Evolutionary conservation across 352 stramenopile genomes (phyloP).

Genomic region (Blastocystis sp.): DNA sequence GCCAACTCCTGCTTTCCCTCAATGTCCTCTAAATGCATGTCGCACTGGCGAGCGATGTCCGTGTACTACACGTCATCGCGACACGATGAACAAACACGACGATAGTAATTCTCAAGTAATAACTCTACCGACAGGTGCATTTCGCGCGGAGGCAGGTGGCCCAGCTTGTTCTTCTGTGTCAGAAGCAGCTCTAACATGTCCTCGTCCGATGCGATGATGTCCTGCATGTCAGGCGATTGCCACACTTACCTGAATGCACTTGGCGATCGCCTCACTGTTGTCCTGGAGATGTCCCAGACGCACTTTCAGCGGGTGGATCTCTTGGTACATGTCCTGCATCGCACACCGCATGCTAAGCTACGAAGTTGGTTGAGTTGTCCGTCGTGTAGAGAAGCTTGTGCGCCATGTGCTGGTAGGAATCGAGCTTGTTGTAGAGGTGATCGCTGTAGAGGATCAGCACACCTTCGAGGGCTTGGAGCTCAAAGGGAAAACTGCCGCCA

Average conservation of each 20-base stretch:
- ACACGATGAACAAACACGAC: neutral
- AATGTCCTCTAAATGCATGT: neutral
- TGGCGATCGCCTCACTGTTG: slow-evolving; percentile 3
- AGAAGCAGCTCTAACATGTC: slow-evolving; percentile 13
- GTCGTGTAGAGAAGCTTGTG: slow-evolving; percentile 28
- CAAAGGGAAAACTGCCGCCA: slow-evolving; percentile 9
- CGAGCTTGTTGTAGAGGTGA: slow-evolving; percentile 20
- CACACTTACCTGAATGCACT: neutral
- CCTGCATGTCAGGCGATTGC: neutral
- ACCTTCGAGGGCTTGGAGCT: neutral
- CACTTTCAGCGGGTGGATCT: slow-evolving; percentile 17
- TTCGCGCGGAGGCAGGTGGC: neutral
- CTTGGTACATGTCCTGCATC: neutral
- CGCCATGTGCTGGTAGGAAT: slow-evolving; percentile 28
- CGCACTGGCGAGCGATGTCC: neutral
- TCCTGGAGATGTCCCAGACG: neutral
- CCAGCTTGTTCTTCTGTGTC: slow-evolving; percentile 28
- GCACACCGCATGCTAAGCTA: neutral
- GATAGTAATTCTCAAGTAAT: neutral
- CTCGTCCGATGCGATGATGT: slow-evolving; percentile 11
- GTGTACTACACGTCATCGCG: neutral
- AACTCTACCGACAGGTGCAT: slow-evolving; percentile 11
- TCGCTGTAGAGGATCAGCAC: slow-evolving; percentile 22
- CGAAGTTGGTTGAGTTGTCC: slow-evolving; percentile 6
- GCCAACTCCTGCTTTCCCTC: slow-evolving; percentile 30